These are phyloP conservation scores for Tuber microsphaerosporum DNA, from an alignment of 495 filamentous ascomycete genomes.

Conservation along the genomic window DNA sequence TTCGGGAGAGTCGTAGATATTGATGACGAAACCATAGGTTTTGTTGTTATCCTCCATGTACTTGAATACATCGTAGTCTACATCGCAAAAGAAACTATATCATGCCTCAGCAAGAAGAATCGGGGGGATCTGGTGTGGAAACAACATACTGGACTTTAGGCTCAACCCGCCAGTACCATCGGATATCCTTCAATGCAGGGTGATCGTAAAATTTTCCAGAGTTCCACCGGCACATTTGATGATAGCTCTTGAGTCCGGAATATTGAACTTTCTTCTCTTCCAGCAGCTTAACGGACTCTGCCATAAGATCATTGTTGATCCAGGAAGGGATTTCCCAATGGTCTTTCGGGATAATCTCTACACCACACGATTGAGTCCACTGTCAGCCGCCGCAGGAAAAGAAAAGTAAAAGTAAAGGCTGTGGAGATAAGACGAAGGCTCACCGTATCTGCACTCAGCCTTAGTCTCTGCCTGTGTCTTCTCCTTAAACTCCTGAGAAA, in stretches of 20 bases:
- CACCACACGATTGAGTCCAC: conserved; percentile 4
- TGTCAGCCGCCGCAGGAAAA: not conserved
- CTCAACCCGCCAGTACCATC: conserved; percentile 99
- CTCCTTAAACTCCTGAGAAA: conserved; percentile 85
- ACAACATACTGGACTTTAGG: conserved; percentile 69
- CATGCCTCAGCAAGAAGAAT: conserved; percentile 17
- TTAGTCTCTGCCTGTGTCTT: conserved; percentile 71
- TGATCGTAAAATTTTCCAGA: conserved; percentile 96
- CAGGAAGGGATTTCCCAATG: conserved; percentile 89
- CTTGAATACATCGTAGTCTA: conserved; percentile 98
- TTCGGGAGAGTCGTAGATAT: conserved; percentile 83
- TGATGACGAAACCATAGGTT: conserved; percentile 98
- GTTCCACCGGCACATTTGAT: conserved; percentile 99
- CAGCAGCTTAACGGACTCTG: conserved; percentile 75
- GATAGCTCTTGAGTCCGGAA: conserved; percentile 77
- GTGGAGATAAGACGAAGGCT: conserved; percentile 13
- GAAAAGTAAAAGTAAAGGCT: not conserved
- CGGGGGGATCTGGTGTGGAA: not conserved
- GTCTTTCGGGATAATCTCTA: conserved; percentile 80
- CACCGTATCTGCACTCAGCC: conserved; percentile 77
- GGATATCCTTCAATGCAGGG: conserved; percentile 68
- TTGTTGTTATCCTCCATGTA: conserved; percentile 97
- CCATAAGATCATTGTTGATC: conserved; percentile 81
- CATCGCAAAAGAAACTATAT: conserved; percentile 81
- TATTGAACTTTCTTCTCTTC: conserved; percentile 84